Base-by-base conservation (phyloP, 768 basidiomycete genomes). In the Tricholoma hemisulphureum region DNA sequence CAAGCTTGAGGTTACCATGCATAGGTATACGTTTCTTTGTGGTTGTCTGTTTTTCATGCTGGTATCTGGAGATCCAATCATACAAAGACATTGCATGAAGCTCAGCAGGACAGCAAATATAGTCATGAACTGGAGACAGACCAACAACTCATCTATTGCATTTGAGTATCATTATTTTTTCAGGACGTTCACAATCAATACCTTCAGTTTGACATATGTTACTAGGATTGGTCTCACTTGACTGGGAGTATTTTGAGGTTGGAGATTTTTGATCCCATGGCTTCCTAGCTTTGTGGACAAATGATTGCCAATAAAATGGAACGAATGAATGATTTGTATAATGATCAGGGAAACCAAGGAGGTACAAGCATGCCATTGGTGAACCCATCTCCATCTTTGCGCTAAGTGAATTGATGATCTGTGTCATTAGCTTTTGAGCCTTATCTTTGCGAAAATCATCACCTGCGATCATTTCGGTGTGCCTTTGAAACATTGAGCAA, bases 241-340 rank as follows among this genome's bases (percentile, higher is more conserved):
- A 31, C 31, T 11, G 8, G 11, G 8, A 31, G n/a, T 31, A 11
- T 7, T 31, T 11, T 11, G 11, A 31, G 11, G 7, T 31, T 4
- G 4, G 11, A 9, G 41, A 8, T 16, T 45, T 16, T 16, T 34
- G 24, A 29, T 21, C 21, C 62, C 68, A 72, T 0, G 46, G 26
- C 13, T 50, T 43, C 18, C 53, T 13, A 0, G 61, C 71, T 34
- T 72, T 67, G 14, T 31, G 14, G 0, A 76, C 66, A 68, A 56
- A 77, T 11, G 48, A 45, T 34, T 63, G 50, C 77, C 75, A 79
- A 51, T 61, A 73, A 28, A 75, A 70, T 2, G 62, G 34, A 1
- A 64, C 58, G 61, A 77, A 78, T 7, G 32, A 60, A 55, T 75
- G 69, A 54, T 63, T 70, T 0, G 74, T 75, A 56, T 77, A 77